Evolutionary conservation across 2,329 filamentous ascomycete species (phyloP), one percentile per base, ranked within the genome.

Genomic region (Botrytis hyacinthi): DNA sequence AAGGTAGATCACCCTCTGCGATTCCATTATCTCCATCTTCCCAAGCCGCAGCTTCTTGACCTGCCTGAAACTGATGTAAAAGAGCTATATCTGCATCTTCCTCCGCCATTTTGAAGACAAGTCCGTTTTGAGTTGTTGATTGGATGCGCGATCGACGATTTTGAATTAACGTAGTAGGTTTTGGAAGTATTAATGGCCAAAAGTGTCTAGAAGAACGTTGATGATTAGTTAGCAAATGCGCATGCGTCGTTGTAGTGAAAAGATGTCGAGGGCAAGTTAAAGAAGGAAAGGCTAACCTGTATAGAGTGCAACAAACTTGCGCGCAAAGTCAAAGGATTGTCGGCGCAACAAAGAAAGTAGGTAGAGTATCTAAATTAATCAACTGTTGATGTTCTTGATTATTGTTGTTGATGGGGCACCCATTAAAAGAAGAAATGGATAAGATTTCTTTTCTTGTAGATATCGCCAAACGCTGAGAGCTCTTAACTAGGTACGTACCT

Each of bases 81-180:
- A 81, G 80, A 79, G 80, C 80, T 79, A 81, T 81, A 75, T 81
- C 80, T 75, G 77, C 79, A 76, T 80, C 80, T 76, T 81, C 80
- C 79, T 80, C 80, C 78, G 79, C 77, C 80, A 81, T 81, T 70
- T 66, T 79, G 67, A 73, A 72, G 59, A 72, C 42, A 73, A 72
- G 59, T 71, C 51, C 29, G 51, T 40, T 72, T 14, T 62, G 66
- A 65, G 48, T 40, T 63, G 46, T 44, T 70, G 18, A 51, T 51
- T 60, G 44, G 59, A 71, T 70, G 59, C 42, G 68, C 65, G 32
- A 59, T 32, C 48, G 32, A 22, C 22, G 48, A n/a, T 1, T n/a
- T 29, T 37, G 44, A 65, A n/a, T 57, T 3, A 57, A 57, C 1
- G 14, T 57, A 14, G n/a, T 32, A 12, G 42, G n/a, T n/a, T 26